Conservation (phyloP, 1,284 basidiomycete genomes). For the Flammula alnicola region DNA sequence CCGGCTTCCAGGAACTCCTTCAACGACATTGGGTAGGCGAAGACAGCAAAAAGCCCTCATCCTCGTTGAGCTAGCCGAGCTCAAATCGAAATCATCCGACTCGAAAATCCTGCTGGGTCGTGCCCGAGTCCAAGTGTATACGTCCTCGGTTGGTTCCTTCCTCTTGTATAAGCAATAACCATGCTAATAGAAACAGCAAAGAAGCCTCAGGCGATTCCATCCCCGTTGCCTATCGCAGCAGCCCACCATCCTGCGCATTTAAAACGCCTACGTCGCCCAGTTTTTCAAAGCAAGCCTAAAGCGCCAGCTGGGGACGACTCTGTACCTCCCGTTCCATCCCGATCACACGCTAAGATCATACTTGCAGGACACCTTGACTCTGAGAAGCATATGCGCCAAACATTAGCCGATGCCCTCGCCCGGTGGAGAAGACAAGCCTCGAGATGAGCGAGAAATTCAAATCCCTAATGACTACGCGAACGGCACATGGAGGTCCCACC, state of each 20-base stretch:
- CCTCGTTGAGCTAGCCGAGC: constrained; percentile 36
- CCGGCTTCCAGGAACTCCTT: constrained; percentile 38
- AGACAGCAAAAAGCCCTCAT: constrained; percentile 37
- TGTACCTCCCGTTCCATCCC: not conserved
- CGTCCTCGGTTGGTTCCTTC: not conserved
- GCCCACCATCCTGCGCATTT: constrained; percentile 48
- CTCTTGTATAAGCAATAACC: not conserved
- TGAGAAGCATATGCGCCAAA: constrained; percentile 27
- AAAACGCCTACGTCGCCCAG: constrained; percentile 33
- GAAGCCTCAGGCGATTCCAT: constrained; percentile 5
- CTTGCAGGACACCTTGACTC: constrained; percentile 26
- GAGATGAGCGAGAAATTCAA: constrained; percentile 20
- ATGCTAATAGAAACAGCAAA: not conserved
- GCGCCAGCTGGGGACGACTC: not conserved
- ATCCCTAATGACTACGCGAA: not conserved
- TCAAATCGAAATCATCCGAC: constrained; percentile 16
- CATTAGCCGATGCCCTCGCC: constrained; percentile 27
- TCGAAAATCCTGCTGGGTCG: not conserved
- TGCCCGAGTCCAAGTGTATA: not conserved
- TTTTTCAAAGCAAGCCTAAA: constrained; percentile 23
- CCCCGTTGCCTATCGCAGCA: constrained; percentile 49
- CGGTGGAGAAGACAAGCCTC: constrained; percentile 15
- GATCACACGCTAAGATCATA: constrained; percentile 23
- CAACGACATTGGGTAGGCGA: constrained; percentile 34
- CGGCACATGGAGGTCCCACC: not conserved